phyloP scores from a whole-genome alignment of 345 rosid genomes.

The Lepidium didymum region DNA sequence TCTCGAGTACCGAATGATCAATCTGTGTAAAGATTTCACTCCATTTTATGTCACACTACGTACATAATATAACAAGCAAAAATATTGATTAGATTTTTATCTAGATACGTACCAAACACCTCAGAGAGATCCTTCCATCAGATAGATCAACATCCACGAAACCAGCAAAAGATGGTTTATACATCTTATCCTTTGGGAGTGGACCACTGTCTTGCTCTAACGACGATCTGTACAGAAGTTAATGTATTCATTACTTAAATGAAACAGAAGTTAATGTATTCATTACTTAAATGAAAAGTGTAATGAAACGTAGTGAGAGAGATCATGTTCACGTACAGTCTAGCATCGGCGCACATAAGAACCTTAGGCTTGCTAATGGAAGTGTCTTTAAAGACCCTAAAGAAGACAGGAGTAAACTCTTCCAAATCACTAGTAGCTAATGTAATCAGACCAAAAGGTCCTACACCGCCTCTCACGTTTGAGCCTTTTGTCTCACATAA shows the following conservation, averaged over 20 bases:
- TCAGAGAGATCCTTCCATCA: slow-evolving; percentile 48
- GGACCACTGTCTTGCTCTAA: slow-evolving; percentile 10
- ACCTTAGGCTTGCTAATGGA: slow-evolving; percentile 34
- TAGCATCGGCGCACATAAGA: slow-evolving; percentile 78
- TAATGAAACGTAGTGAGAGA: not conserved
- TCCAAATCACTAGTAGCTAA: slow-evolving; percentile 55
- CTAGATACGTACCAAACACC: slow-evolving; percentile 49
- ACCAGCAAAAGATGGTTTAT: slow-evolving; percentile 71
- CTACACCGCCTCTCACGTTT: slow-evolving; percentile 46
- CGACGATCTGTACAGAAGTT: slow-evolving; percentile 37
- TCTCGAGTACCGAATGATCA: slow-evolving; percentile 72
- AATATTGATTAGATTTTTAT: not conserved
- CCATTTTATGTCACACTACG: not conserved
- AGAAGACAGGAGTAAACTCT: slow-evolving; percentile 78
- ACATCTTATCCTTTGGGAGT: slow-evolving; percentile 17
- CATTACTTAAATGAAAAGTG: too few relatives aligned
- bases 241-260: not conserved
- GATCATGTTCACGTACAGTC: slow-evolving; percentile 32
- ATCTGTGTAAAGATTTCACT: slow-evolving; percentile 29
- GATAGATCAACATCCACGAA: slow-evolving; percentile 57
- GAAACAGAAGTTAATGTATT: not conserved
- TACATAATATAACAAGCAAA: not conserved
- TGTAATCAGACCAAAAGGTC: slow-evolving; percentile 80
- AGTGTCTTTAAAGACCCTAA: slow-evolving; percentile 52
- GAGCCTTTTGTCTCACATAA: slow-evolving; percentile 50